A percentile compares a stretch with the other conserved stretches of the same genome.
Conservation (phyloP, 2,329 filamentous ascomycete species). For the Chaetomiaceae sp. region DNA sequence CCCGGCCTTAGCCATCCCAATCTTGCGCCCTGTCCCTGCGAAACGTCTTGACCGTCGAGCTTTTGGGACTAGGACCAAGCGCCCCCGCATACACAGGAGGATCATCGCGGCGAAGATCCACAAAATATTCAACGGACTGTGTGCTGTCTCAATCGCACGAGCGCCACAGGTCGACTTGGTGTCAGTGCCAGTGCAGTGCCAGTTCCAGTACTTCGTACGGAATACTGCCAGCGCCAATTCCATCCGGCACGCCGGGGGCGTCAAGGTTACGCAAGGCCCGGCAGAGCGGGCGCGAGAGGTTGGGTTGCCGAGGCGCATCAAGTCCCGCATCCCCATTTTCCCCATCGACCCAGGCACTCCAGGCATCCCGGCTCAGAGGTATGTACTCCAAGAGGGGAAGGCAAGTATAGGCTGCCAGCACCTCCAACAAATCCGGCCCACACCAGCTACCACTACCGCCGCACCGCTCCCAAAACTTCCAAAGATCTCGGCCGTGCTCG, state of each 20-base stretch:
- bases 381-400: conserved; percentile 8
- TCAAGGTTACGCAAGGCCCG: conserved; percentile 4
- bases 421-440: conserved; percentile 28
- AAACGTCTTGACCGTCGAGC: conserved; percentile 2
- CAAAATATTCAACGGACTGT: neutral
- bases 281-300: conserved; percentile 11
- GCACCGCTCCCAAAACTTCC: conserved; percentile 22
- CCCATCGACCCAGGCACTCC: conserved; percentile 5
- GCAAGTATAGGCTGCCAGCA: conserved; percentile 21
- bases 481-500: conserved; percentile 33
- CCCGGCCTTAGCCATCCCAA: conserved; percentile 5
- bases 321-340: conserved; percentile 7
- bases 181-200: too few relatives aligned
- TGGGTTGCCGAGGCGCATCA: conserved; percentile 16
- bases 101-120: neutral
- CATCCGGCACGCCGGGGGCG: neutral
- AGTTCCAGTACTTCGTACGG: too few relatives aligned
- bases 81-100: too few relatives aligned
- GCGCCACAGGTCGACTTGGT: too few relatives aligned
- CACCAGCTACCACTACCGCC: conserved; percentile 26
- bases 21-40: conserved; percentile 12
- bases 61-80: conserved; percentile 1
- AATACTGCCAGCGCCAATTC: neutral
- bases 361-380: conserved; percentile 10
- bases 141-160: neutral